Evolutionary conservation across 2,329 filamentous ascomycete genomes (phyloP).

Genomic region (Zasmidium citrigriseum): DNA sequence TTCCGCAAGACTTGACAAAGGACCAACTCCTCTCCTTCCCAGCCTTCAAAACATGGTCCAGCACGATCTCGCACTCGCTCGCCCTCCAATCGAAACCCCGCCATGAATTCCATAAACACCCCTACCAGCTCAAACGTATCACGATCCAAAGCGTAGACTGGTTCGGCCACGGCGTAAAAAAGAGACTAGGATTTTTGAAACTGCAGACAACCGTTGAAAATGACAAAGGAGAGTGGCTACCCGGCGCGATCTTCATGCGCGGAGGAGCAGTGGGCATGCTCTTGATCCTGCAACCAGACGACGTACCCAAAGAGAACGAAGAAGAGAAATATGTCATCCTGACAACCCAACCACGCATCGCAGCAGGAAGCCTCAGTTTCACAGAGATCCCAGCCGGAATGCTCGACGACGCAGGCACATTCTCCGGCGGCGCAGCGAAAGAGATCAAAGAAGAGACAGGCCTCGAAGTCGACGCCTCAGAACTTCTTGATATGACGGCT

Average conservation of each 20-base stretch:
- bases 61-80: slow-evolving; percentile 52
- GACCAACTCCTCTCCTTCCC: slow-evolving; percentile 52
- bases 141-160: slow-evolving; percentile 57
- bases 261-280: slow-evolving; percentile 61
- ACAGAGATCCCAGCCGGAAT: slow-evolving; percentile 62
- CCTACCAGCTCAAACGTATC: slow-evolving; percentile 54
- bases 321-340: slow-evolving; percentile 54
- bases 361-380: slow-evolving; percentile 57
- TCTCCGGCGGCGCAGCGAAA: slow-evolving; percentile 56
- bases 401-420: slow-evolving; percentile 57
- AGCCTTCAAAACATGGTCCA: slow-evolving; percentile 58
- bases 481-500: slow-evolving; percentile 57
- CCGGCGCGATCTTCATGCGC: slow-evolving; percentile 59
- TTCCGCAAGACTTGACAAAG: not conserved
- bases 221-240: slow-evolving; percentile 51
- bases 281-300: slow-evolving; percentile 57
- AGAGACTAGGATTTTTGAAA: slow-evolving; percentile 58
- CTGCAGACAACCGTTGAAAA: slow-evolving; percentile 57
- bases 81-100: slow-evolving; percentile 44
- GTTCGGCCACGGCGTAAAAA: slow-evolving; percentile 43
- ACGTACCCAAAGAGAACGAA: slow-evolving; percentile 44
- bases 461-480: slow-evolving; percentile 49
- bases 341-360: slow-evolving; percentile 59
- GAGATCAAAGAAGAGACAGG: slow-evolving; percentile 61
- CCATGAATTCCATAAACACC: slow-evolving; percentile 54